Conservation (phyloP, 345 rosid species). For the Corchorus olitorius region DNA sequence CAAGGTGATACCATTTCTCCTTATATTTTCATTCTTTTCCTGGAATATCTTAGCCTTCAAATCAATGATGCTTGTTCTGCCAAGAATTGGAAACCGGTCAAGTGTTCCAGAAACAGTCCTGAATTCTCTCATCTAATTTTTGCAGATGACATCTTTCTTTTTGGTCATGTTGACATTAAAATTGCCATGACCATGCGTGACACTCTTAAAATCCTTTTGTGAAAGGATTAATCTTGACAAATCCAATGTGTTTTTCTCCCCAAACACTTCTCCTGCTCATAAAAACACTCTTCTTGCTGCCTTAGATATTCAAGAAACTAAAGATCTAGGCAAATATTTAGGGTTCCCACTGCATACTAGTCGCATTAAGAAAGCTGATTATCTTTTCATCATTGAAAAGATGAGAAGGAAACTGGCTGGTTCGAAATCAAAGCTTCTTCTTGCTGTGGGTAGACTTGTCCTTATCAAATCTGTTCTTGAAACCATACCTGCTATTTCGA, state of each 20-base stretch:
- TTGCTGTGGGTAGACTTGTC: not conserved
- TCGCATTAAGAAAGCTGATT: not conserved
- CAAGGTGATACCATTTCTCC: not conserved
- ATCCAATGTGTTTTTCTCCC: not conserved
- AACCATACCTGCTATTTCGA: no score
- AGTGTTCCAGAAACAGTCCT: not conserved
- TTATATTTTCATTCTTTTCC: not conserved
- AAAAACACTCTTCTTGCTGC: not conserved
- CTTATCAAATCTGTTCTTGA: not conserved
- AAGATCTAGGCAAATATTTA: not conserved
- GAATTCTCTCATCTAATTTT: not conserved
- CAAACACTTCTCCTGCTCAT: not conserved
- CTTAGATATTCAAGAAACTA: not conserved
- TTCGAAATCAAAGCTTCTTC: not conserved
- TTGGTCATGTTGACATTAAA: not conserved
- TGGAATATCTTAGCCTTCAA: not conserved
- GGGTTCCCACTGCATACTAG: not conserved
- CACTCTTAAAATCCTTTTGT: not conserved
- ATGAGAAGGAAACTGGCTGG: not conserved
- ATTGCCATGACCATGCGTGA: not conserved
- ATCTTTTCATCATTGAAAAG: not conserved
- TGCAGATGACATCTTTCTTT: not conserved
- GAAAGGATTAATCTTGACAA: not conserved
- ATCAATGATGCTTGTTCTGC: no score
- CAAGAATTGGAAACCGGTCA: no score